Conservation (phyloP, 2,329 filamentous ascomycete species). For the Thermothelomyces thermophilus region DNA sequence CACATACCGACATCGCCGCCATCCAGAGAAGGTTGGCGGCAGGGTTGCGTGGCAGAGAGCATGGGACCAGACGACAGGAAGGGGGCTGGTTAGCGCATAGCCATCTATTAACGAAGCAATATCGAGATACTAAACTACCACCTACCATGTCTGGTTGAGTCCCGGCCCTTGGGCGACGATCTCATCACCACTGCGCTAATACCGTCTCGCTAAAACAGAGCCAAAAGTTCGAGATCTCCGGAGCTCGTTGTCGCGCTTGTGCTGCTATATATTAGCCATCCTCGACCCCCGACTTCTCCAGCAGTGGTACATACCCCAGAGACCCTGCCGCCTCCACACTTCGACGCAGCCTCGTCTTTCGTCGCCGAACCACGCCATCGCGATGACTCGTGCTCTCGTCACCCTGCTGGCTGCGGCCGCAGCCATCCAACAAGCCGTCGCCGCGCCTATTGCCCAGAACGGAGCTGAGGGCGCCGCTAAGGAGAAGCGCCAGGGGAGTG, state of each 20-base stretch:
- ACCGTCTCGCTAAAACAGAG: not conserved
- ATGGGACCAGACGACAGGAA: not conserved
- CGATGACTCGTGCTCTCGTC: conserved; percentile 22
- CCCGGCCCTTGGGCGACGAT: not conserved
- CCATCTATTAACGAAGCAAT: not conserved
- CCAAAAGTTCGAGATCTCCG: too few relatives aligned
- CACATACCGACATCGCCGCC: not conserved
- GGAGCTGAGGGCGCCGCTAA: conserved; percentile 2
- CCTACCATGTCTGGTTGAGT: not conserved
- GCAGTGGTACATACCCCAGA: not conserved
- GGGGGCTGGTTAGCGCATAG: too few relatives aligned
- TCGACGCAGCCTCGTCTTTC: not conserved
- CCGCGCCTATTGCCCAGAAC: conserved; percentile 15
- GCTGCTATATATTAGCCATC: not conserved
- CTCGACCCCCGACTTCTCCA: not conserved
- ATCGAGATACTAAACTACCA: not conserved
- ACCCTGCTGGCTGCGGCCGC: conserved; percentile 20
- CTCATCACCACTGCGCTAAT: not conserved
- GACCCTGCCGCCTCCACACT: not conserved
- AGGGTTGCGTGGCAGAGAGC: not conserved
- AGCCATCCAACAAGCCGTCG: conserved; percentile 18
- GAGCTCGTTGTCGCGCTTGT: too few relatives aligned
- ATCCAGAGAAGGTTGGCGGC: not conserved
- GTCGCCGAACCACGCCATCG: conserved; percentile 2
- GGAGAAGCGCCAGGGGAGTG: not conserved